Base-by-base conservation (phyloP, 306 rosid genomes). In the Vigna reflexopilosa region DNA sequence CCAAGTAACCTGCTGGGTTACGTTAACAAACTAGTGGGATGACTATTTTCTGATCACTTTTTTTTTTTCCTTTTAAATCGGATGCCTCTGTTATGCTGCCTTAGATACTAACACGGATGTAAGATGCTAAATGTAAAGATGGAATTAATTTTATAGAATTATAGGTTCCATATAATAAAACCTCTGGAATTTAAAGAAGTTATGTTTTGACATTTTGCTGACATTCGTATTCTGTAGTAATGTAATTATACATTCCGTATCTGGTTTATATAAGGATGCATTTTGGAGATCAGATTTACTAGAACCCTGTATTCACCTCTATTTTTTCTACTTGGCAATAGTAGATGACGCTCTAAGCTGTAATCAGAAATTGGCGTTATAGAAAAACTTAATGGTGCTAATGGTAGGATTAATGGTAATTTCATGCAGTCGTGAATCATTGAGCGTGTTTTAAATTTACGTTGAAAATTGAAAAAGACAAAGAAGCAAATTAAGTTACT, bases 101-200 rank as follows among this genome's bases (percentile, higher is more conserved):
- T 85, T 81, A 82, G 86, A 87, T 83, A 83, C 97, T 67, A 86
- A 93, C 97, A 89, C 88, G 76, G 77, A 80, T 86, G 90, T 84
- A 88, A 81, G 83, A 81, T 62, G 84, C 75, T 76, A 72, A 80
- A 77, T 80, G 84, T 77, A 70, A 84, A 85, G 87, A 81, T 75
- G 82, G 80, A 81, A 79, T 84, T 87, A 62, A 64, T 82, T 72
- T 79, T 72, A 84, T 88, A 77, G 76, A 71, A 80, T 82, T 58
- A 76, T 71, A 58, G 88, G 86, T 73, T 82, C 83, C 85, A 83
- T 82, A 80, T 72, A 79, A 79, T 87, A 86, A 76, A 70, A 66
- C 81, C 81, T 52, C 75, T 48, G 47, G 34, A 51, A 16, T 69
- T 72, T 47, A 75, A 70, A 85, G 66, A 44, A 65, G 76, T 65